Evolutionary conservation across 306 rosid genomes (phyloP).

Genomic region (Luffa acutangula): DNA sequence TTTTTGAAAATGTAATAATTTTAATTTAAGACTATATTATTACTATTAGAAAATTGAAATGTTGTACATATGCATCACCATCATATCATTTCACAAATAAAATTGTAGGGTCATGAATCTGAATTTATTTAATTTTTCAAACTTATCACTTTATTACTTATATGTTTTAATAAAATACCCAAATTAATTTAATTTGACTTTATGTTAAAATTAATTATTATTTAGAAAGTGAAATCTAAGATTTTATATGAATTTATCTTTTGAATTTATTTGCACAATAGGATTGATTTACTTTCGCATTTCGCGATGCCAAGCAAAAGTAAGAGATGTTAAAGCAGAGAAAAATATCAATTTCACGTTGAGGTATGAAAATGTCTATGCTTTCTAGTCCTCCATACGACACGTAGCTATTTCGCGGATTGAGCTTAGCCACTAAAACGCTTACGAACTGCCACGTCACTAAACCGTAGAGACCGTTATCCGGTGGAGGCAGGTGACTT

Average conservation of each 20-base stretch:
- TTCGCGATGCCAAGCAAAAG: background rate
- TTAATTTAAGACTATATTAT: background rate
- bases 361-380: background rate
- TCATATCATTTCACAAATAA: background rate
- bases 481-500: background rate
- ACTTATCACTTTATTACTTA: background rate
- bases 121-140: background rate
- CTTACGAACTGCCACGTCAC: background rate
- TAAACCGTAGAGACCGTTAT: background rate
- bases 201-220: background rate
- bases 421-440: too few species aligned
- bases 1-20: background rate
- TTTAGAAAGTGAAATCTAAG: background rate
- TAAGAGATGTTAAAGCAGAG: background rate
- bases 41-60: background rate
- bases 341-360: background rate
- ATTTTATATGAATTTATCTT: background rate
- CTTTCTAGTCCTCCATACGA: background rate
- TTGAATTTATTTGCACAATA: background rate
- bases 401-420: background rate
- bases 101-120: background rate
- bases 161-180: background rate
- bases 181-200: background rate
- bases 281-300: background rate
- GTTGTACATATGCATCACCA: background rate